Conservation (phyloP, 352 stramenopile species). For the Phytophthora litchii region DNA sequence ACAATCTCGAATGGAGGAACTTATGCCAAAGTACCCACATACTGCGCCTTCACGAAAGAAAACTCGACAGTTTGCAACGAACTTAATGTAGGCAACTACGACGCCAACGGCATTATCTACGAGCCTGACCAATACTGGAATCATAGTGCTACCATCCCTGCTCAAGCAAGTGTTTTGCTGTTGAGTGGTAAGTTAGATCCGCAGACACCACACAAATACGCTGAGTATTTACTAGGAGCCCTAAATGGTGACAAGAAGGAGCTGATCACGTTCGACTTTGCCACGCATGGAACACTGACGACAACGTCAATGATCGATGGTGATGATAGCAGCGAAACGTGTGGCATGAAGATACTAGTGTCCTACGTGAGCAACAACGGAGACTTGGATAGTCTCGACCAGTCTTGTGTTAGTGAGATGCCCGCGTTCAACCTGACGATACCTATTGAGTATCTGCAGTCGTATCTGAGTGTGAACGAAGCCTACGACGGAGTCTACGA, state of each 20-base stretch:
- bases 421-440: conserved; percentile 34
- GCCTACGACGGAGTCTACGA: conserved; percentile 42
- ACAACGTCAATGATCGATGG: conserved; percentile 34
- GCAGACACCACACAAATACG: conserved; percentile 59
- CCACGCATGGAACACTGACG: conserved; percentile 39
- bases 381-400: conserved; percentile 41
- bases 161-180: conserved; percentile 48
- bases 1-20: conserved; percentile 27
- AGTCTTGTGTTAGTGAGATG: conserved; percentile 41
- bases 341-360: conserved; percentile 44
- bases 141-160: conserved; percentile 40
- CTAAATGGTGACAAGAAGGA: conserved; percentile 44
- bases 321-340: conserved; percentile 32
- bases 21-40: conserved; percentile 30
- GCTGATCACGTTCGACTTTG: conserved; percentile 55
- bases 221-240: conserved; percentile 35
- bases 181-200: conserved; percentile 58
- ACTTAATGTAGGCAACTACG: conserved; percentile 18
- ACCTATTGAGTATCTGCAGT: conserved; percentile 2
- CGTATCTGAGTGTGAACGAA: conserved; percentile 39
- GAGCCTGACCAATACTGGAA: conserved; percentile 61
- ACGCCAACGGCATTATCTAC: conserved; percentile 36
- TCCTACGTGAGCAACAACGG: conserved; percentile 45
- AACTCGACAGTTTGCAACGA: conserved; percentile 34
- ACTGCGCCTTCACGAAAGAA: conserved; percentile 61